Evolutionary conservation across 768 basidiomycete species (phyloP).

Genomic region (Cystofilobasidium capitatum): DNA sequence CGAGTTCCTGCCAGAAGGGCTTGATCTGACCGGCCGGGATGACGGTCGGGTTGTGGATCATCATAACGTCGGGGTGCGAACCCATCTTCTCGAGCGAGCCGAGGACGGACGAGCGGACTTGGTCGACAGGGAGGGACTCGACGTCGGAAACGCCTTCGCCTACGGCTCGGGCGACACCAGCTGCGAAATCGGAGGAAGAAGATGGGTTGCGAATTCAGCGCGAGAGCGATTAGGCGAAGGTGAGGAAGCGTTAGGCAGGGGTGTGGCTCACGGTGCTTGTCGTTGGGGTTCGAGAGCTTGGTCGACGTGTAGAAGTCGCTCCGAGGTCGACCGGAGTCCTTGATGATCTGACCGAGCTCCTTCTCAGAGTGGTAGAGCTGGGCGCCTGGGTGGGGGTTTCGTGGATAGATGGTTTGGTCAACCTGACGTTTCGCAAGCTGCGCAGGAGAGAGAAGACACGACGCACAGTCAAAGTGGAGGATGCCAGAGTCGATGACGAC

Average conservation of each 20-base stretch:
- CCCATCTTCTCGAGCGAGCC: not conserved
- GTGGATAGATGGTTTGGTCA: not conserved
- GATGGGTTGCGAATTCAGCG: too few relatives aligned
- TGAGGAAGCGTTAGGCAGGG: too few relatives aligned
- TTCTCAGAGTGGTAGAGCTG: not conserved
- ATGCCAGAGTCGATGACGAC: not conserved
- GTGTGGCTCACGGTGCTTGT: not conserved
- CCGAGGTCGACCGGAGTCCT: not conserved
- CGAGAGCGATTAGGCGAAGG: too few relatives aligned
- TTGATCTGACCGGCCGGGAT: not conserved
- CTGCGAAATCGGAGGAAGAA: not conserved
- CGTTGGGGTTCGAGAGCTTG: not conserved
- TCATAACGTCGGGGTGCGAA: not conserved
- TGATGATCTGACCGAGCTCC: not conserved
- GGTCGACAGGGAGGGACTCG: not conserved
- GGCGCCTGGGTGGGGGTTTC: not conserved
- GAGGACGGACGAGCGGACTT: not conserved
- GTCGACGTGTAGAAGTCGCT: not conserved
- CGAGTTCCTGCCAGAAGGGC: constrained; percentile 1
- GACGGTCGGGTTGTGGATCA: not conserved
- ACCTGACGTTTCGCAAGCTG: not conserved
- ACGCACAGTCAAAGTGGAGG: not conserved
- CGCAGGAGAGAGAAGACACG: not conserved
- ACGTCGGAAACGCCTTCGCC: not conserved
- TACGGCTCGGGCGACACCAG: too few relatives aligned